A percentile compares a stretch with the other conserved stretches of the same genome.
phyloP scores from a whole-genome alignment of 179 eudicot species.

The Carnegiea gigantea region DNA sequence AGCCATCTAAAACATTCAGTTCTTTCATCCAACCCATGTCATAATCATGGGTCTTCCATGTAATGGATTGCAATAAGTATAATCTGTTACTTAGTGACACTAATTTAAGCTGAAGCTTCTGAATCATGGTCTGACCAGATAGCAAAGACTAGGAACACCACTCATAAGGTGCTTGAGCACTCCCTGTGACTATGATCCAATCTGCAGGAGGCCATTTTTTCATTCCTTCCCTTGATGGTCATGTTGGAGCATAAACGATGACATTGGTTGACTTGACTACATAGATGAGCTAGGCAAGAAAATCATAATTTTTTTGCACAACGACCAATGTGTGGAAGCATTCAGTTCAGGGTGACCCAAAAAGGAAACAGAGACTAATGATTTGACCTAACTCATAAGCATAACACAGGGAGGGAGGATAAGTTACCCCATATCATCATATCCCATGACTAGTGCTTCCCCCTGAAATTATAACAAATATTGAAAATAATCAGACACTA shows the following conservation, averaged over 20 bases:
- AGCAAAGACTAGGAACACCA: background rate
- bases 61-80: background rate
- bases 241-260: background rate
- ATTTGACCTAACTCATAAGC: background rate
- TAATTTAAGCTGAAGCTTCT: background rate
- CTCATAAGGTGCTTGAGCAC: background rate
- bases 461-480: conserved; percentile 57
- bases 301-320: background rate
- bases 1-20: background rate
- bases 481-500: background rate
- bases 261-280: background rate
- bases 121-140: background rate
- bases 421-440: conserved; percentile 96
- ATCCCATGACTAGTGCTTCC: conserved; percentile 96
- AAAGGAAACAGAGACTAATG: background rate
- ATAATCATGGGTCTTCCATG: background rate
- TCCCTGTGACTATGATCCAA: background rate
- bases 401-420: conserved; percentile 4
- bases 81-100: background rate
- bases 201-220: background rate
- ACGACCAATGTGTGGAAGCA: background rate
- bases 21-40: background rate
- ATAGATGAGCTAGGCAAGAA: background rate
- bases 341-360: background rate
- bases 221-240: background rate